A percentile compares a stretch with the other conserved stretches of the same genome.
phyloP scores from a whole-genome alignment of 768 basidiomycete species.

The Guyanaporus albipodus region DNA sequence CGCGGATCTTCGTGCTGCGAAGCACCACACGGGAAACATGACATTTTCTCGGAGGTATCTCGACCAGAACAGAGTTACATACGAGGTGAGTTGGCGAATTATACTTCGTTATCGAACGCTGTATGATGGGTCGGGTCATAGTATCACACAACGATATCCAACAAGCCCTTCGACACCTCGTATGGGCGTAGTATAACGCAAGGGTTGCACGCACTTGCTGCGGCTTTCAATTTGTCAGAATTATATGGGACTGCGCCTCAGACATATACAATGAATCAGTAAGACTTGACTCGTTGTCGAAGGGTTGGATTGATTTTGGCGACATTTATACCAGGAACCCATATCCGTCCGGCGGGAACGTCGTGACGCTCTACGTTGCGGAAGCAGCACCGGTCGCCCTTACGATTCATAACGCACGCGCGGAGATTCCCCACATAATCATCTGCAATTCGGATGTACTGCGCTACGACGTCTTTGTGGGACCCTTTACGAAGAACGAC shows the following conservation, averaged over 20 bases:
- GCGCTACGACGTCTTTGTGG: slow-evolving; percentile 64
- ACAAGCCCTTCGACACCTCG: slow-evolving; percentile 57
- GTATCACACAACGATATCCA: slow-evolving; percentile 62
- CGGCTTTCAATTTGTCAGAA: slow-evolving; percentile 57
- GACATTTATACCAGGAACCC: slow-evolving; percentile 40
- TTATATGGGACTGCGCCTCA: slow-evolving; percentile 71
- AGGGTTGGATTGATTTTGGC: not conserved
- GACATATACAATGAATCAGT: slow-evolving; percentile 67
- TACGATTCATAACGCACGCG: slow-evolving; percentile 59
- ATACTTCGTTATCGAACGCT: not conserved
- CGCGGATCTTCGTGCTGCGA: slow-evolving; percentile 42
- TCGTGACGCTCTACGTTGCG: slow-evolving; percentile 55
- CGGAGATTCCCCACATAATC: slow-evolving; percentile 56
- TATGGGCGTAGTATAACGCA: slow-evolving; percentile 50
- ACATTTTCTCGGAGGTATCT: slow-evolving; percentile 70
- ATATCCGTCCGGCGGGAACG: slow-evolving; percentile 56
- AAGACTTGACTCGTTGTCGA: slow-evolving; percentile 12
- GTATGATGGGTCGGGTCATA: slow-evolving; percentile 20
- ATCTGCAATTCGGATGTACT: slow-evolving; percentile 61
- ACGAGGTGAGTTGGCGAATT: slow-evolving; percentile 45
- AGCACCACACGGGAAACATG: slow-evolving; percentile 44
- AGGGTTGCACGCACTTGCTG: slow-evolving; percentile 50
- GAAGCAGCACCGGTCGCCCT: slow-evolving; percentile 54
- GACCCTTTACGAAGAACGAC: slow-evolving; percentile 77
- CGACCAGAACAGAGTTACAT: slow-evolving; percentile 75